Evolutionary conservation across 805 yeast species (phyloP).

Genomic region (Myxozyma lipomycoides): DNA sequence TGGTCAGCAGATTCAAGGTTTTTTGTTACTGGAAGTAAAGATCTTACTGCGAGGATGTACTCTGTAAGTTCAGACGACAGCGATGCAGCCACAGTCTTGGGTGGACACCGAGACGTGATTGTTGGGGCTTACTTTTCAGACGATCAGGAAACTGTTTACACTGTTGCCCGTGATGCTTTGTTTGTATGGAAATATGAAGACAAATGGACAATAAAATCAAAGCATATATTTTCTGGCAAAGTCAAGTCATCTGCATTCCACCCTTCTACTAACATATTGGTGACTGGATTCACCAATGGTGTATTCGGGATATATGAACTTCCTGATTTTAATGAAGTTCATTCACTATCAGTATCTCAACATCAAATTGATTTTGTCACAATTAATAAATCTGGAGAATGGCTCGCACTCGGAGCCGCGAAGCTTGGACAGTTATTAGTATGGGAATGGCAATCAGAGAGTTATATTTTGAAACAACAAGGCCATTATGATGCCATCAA

Average conservation of each 20-base stretch:
- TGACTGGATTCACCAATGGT: slow-evolving; percentile 86
- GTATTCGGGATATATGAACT: slow-evolving; percentile 87
- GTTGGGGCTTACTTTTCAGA: slow-evolving; percentile 79
- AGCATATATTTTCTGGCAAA: slow-evolving; percentile 63
- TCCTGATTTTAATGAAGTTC: slow-evolving; percentile 73
- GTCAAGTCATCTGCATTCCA: slow-evolving; percentile 84
- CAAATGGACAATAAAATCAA: slow-evolving; percentile 75
- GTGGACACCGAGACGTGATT: slow-evolving; percentile 91
- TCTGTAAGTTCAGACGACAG: slow-evolving; percentile 68
- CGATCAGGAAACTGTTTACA: slow-evolving; percentile 86
- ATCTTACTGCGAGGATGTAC: slow-evolving; percentile 80
- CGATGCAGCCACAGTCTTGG: slow-evolving; percentile 75
- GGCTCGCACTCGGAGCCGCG: slow-evolving; percentile 94
- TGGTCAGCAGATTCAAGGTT: slow-evolving; percentile 94
- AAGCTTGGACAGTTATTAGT: slow-evolving; percentile 90
- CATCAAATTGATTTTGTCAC: slow-evolving; percentile 78
- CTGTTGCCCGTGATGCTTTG: slow-evolving; percentile 87
- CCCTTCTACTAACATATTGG: slow-evolving; percentile 60
- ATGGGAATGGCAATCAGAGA: slow-evolving; percentile 98
- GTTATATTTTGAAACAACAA: slow-evolving; percentile 91
- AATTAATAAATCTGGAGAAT: slow-evolving; percentile 82
- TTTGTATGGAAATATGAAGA: slow-evolving; percentile 78
- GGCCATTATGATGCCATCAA: slow-evolving; percentile 94
- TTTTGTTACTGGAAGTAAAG: slow-evolving; percentile 80
- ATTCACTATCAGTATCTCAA: slow-evolving; percentile 88